A percentile compares a stretch with the other conserved stretches of the same genome.
Conservation (phyloP, 2,329 filamentous ascomycete genomes). For the Diplodia corticola region DNA sequence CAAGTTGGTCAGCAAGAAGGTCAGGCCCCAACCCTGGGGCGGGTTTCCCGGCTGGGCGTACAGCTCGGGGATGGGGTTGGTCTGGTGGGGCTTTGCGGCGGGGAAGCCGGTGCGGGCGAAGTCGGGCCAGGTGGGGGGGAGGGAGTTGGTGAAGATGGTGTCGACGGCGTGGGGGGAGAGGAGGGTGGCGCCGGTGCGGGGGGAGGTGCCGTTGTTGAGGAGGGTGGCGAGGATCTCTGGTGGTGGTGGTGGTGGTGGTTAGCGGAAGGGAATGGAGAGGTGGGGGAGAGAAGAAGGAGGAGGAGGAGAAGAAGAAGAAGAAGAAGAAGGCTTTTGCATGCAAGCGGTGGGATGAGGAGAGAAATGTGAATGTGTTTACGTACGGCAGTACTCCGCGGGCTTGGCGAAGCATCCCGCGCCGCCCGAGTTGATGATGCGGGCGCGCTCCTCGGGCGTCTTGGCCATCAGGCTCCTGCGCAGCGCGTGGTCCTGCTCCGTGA, state of each 20-base stretch:
- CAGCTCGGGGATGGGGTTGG: conserved; percentile 52
- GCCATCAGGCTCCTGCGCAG: conserved; percentile 50
- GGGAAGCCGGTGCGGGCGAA: conserved; percentile 50
- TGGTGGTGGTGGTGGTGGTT: background rate
- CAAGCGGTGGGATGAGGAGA: too few relatives aligned
- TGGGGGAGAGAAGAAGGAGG: background rate
- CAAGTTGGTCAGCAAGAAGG: conserved; percentile 54
- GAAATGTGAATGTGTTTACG: conserved; percentile 28
- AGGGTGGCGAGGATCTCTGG: conserved; percentile 61
- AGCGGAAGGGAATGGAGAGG: background rate
- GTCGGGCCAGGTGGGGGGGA: conserved; percentile 53
- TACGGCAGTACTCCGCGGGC: conserved; percentile 62
- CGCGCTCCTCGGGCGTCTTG: conserved; percentile 46
- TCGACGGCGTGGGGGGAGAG: conserved; percentile 60
- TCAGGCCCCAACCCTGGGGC: conserved; percentile 66
- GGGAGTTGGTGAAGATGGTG: conserved; percentile 66
- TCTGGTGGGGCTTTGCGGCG: conserved; percentile 51
- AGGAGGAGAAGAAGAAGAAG: background rate
- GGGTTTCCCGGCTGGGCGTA: conserved; percentile 50
- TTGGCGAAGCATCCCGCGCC: conserved; percentile 62
- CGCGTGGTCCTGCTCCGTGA: conserved; percentile 51
- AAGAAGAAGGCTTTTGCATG: too few relatives aligned
- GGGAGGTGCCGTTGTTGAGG: conserved; percentile 64
- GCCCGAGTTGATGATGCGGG: conserved; percentile 57
- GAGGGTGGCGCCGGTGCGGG: conserved; percentile 56